Base-by-base conservation (phyloP, 2,329 filamentous ascomycete genomes). In the Fusarium sp. region DNA sequence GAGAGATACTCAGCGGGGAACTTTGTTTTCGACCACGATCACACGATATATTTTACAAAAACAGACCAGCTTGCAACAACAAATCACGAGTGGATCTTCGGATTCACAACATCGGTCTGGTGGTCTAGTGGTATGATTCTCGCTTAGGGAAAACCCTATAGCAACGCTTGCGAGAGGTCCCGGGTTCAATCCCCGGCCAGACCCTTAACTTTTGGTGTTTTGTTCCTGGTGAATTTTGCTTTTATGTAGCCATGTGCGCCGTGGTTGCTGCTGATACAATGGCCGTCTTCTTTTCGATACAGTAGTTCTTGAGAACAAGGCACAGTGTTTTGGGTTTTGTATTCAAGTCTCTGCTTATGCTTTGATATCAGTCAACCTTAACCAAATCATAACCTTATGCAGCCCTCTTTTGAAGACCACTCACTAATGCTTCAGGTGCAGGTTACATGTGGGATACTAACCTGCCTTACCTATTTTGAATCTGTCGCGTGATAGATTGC, bases 61-160 rank as follows among this genome's bases (percentile, higher is more conserved):
- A 20, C 4, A 6, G 1, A 1, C 1, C 9, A 6, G 14, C 28
- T 14, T 24, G 35, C 60, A 77, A 60, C 61, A 65, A 60, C 41
- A 63, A 59, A 64, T 69, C 68, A 66, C 48, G 20, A 68, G 52
- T 54, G 63, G 42, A 66, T 69, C 31, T 35, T 63, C 20, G 22
- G 35, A 31, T 70, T 45, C 45, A 35, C 20, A 70, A 68, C 7
- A 33, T 66, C 56, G 84, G 83, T 84, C 83, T 84, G 83, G 82
- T 90, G 87, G 88, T 89, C 88, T 90, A 90, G 89, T 87, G 89
- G 89, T 90, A 91, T 90, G 88, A 90, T 91, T 90, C 89, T 90
- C 88, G 89, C 89, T 90, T 90, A 91, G 89, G 89, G 89, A 80
- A 77, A 73, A 83, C 81, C 81, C 82, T 80, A 74, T 55, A 81